Evolutionary conservation across 768 basidiomycete genomes (phyloP).

Genomic region (Suillus decipiens): DNA sequence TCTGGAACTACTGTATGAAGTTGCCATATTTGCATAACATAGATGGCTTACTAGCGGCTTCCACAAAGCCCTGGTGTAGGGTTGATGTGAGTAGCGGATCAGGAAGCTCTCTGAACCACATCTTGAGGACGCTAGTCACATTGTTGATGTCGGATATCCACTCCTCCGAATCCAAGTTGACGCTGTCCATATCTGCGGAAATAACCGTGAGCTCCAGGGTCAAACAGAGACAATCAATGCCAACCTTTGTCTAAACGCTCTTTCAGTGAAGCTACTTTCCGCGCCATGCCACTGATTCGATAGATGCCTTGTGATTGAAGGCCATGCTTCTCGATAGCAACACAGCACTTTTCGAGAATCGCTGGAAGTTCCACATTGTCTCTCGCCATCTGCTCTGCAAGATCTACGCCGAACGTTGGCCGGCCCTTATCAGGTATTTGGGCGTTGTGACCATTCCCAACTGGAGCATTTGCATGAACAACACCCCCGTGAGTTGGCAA

Average conservation of each 20-base stretch:
- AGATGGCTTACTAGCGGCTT: slow-evolving; percentile 80
- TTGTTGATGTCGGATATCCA: slow-evolving; percentile 96
- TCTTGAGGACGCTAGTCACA: slow-evolving; percentile 90
- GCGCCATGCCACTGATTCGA: slow-evolving; percentile 88
- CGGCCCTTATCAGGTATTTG: slow-evolving; percentile 57
- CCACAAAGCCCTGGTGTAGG: slow-evolving; percentile 91
- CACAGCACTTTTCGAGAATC: slow-evolving; percentile 85
- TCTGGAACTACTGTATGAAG: slow-evolving; percentile 41
- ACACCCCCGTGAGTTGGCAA: slow-evolving; percentile 46
- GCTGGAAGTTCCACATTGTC: slow-evolving; percentile 89
- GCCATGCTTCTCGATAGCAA: slow-evolving; percentile 91
- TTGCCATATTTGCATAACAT: not conserved
- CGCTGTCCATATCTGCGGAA: slow-evolving; percentile 72
- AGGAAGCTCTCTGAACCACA: slow-evolving; percentile 95
- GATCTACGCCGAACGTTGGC: slow-evolving; percentile 91
- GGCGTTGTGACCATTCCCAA: slow-evolving; percentile 30
- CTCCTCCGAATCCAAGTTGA: slow-evolving; percentile 85
- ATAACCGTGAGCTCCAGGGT: slow-evolving; percentile 24
- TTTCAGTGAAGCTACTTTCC: slow-evolving; percentile 81
- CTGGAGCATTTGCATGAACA: slow-evolving; percentile 27
- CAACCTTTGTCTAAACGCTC: slow-evolving; percentile 83
- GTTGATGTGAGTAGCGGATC: slow-evolving; percentile 85
- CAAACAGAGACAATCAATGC: slow-evolving; percentile 11
- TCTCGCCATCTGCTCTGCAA: slow-evolving; percentile 91
- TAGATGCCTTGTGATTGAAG: slow-evolving; percentile 87